Percentiles rank a stretch among this genome's conserved stretches.
These are phyloP conservation scores for Colletotrichum gigasporum DNA, from an alignment of 2,329 filamentous ascomycete genomes.

Conservation along the genomic window DNA sequence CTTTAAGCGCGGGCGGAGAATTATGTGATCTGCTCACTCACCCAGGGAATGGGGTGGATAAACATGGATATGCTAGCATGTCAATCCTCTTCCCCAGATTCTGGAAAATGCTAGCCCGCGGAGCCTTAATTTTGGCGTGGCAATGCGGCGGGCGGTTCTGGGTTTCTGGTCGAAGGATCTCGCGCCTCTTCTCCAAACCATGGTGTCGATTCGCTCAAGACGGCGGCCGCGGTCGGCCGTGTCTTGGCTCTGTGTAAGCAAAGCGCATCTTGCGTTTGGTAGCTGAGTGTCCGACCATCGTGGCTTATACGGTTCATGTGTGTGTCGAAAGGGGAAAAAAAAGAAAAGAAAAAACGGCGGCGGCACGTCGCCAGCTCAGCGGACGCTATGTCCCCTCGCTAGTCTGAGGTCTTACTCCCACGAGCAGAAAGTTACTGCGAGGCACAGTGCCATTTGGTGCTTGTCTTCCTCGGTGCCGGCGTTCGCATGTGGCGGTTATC, in stretches of 20 bases:
- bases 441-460: slow-evolving; percentile 12
- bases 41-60: too few species aligned
- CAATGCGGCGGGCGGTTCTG: not conserved
- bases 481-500: slow-evolving; percentile 14
- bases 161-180: not conserved
- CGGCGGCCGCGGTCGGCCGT: slow-evolving; percentile 17
- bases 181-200: not conserved
- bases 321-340: slow-evolving; percentile 1
- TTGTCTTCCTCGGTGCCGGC: not conserved
- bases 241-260: slow-evolving; percentile 29
- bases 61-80: not conserved
- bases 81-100: not conserved
- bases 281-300: slow-evolving; percentile 23
- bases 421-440: not conserved
- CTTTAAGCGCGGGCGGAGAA: not conserved
- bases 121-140: not conserved
- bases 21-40: too few species aligned
- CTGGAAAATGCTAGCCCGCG: not conserved
- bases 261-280: slow-evolving; percentile 31
- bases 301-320: slow-evolving; percentile 29
- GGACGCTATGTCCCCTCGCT: slow-evolving; percentile 17
- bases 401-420: not conserved
- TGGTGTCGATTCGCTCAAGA: not conserved
- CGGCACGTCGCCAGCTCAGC: not conserved
- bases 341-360: not conserved